Evolutionary conservation across 768 basidiomycete species (phyloP).

Genomic region (Serendipita indica): DNA sequence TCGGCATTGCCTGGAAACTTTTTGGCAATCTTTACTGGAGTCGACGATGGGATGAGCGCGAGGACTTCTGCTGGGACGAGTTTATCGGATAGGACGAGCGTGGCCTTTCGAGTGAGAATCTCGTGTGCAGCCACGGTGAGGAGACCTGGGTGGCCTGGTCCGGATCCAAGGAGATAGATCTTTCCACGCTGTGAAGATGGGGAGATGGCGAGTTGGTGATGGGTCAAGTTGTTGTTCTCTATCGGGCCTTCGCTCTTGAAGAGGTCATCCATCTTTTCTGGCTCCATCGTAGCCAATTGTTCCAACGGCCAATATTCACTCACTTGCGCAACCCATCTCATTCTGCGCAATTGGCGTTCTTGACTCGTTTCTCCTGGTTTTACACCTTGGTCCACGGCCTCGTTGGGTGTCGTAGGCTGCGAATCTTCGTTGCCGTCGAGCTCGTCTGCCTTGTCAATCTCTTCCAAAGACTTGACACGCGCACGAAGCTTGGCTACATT

Average conservation of each 20-base stretch:
- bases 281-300: slow-evolving; percentile 52
- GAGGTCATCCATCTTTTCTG: slow-evolving; percentile 50
- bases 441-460: slow-evolving; percentile 26
- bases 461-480: slow-evolving; percentile 23
- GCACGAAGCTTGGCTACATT: slow-evolving; percentile 56
- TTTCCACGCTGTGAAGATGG: slow-evolving; percentile 32
- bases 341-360: slow-evolving; percentile 38
- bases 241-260: slow-evolving; percentile 27
- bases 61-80: slow-evolving; percentile 85
- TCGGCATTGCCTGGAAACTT: slow-evolving; percentile 98
- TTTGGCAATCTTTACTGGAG: slow-evolving; percentile 47
- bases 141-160: slow-evolving; percentile 87
- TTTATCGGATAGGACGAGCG: slow-evolving; percentile 89
- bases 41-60: slow-evolving; percentile 54
- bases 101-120: slow-evolving; percentile 62
- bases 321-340: slow-evolving; percentile 90
- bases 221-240: neutral
- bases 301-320: slow-evolving; percentile 92
- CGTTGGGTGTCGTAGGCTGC: slow-evolving; percentile 33
- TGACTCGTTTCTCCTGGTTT: slow-evolving; percentile 19
- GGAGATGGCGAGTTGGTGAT: slow-evolving; percentile 10
- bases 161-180: slow-evolving; percentile 88
- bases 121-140: slow-evolving; percentile 77
- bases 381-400: slow-evolving; percentile 30
- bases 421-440: slow-evolving; percentile 31